Conservation (phyloP, 495 filamentous ascomycete genomes). For the Amorphotheca resinae region DNA sequence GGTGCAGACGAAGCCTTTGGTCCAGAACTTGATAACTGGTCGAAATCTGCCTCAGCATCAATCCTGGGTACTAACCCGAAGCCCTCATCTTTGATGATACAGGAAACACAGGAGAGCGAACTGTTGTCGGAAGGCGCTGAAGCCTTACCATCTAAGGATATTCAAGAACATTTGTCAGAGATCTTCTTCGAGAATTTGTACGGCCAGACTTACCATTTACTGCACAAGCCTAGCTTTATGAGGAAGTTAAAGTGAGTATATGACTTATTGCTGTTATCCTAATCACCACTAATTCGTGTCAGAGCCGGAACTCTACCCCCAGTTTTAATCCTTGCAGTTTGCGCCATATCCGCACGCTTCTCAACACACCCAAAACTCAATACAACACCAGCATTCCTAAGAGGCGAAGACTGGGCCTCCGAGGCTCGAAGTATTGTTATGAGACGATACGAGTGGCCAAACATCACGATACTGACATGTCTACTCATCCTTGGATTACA, state of each 20-base stretch:
- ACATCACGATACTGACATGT: slow-evolving; percentile 87
- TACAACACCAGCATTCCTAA: slow-evolving; percentile 72
- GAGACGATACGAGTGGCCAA: slow-evolving; percentile 83
- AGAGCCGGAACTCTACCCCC: slow-evolving; percentile 55
- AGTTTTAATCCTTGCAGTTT: slow-evolving; percentile 80
- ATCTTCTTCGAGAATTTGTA: slow-evolving; percentile 95
- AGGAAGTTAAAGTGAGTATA: slow-evolving; percentile 53
- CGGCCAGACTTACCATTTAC: slow-evolving; percentile 86
- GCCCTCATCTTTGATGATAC: slow-evolving; percentile 44
- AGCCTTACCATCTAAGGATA: slow-evolving; percentile 70
- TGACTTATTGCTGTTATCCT: not conserved
- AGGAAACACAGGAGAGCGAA: slow-evolving; percentile 58
- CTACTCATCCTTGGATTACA: slow-evolving; percentile 81
- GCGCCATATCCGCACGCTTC: slow-evolving; percentile 85
- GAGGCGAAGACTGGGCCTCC: slow-evolving; percentile 81
- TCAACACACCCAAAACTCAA: slow-evolving; percentile 86
- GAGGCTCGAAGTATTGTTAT: slow-evolving; percentile 74
- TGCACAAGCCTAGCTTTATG: slow-evolving; percentile 97
- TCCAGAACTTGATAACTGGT: slow-evolving; percentile 71
- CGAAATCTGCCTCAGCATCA: slow-evolving; percentile 39
- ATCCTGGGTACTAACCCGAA: slow-evolving; percentile 30
- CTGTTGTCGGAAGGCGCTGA: slow-evolving; percentile 71
- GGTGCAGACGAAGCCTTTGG: slow-evolving; percentile 83
- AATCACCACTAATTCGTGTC: slow-evolving; percentile 1
- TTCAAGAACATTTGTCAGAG: slow-evolving; percentile 90